Base-by-base conservation (phyloP, 2,329 filamentous ascomycete genomes). In the Alternaria ventricosa region DNA sequence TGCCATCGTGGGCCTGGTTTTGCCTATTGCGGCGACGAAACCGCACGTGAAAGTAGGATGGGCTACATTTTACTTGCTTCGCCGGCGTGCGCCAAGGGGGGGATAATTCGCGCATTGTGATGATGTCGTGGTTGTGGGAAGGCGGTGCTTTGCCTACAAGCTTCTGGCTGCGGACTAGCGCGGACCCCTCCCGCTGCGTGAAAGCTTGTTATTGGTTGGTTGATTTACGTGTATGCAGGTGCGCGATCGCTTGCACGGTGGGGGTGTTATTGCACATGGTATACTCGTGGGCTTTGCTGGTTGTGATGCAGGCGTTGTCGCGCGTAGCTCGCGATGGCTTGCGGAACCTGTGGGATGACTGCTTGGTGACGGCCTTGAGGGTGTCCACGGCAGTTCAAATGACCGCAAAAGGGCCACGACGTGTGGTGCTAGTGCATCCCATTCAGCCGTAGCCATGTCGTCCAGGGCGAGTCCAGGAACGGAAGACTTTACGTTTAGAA, bases 31-130 rank as follows among this genome's bases (percentile, higher is more conserved):
- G 20, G 53, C 33, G 22, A n/a, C 41, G 23, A 6, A 15, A 55
- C 23, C 23, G 22, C 53, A 20, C 22, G 53, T 55, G 53, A 55
- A 55, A 28, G 53, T 28, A 13, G 10, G 3, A 36, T 28, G 25
- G 36, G 28, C 9, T 23, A 36, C 18, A 15, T 18, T 15, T 55
- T 55, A 43, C 53, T 43, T 55, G 22, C 36, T 55, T 55, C 41
- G 53, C 53, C 53, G 5, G 30, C 18, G 30, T 36, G 33, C 22
- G 51, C 33, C 51, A 55, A 55, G 51, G 33, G 23, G 44, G 33
- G 36, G 36, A 55, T 55, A 55, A 55, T 55, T 55, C 51, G 51
- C 51, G 51, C 33, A 55, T 20, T 13, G 6, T 55, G 51, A 28
- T 44, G 51, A 20, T 44, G 53, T 43, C 33, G 53, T 44, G 12